Percentiles rank a stretch among this genome's conserved stretches.
These are phyloP conservation scores for Didymellaceae sp. DNA, from an alignment of 2,329 filamentous ascomycete species.

Conservation along the genomic window DNA sequence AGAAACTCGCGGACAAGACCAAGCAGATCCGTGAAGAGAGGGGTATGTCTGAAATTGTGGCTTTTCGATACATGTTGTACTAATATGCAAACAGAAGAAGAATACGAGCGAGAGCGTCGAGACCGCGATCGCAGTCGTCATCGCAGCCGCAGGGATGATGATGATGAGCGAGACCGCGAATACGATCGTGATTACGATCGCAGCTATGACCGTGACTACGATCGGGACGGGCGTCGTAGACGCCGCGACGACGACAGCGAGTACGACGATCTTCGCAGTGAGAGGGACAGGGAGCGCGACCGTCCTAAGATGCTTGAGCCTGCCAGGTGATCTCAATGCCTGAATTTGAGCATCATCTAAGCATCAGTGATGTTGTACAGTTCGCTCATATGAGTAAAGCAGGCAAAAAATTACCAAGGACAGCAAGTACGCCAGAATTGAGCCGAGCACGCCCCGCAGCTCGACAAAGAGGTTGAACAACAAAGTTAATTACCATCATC, in stretches of 20 bases:
- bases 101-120: slow-evolving; percentile 40
- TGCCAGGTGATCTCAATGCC: slow-evolving; percentile 36
- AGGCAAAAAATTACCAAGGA: neutral
- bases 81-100: slow-evolving; percentile 37
- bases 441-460: neutral
- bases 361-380: neutral
- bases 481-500: neutral
- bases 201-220: slow-evolving; percentile 29
- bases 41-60: slow-evolving; percentile 17
- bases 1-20: slow-evolving; percentile 82
- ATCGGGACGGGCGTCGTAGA: neutral
- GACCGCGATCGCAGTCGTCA: slow-evolving; percentile 37
- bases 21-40: slow-evolving; percentile 71
- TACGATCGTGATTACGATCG: slow-evolving; percentile 36
- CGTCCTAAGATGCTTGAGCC: slow-evolving; percentile 38
- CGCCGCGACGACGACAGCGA: slow-evolving; percentile 29
- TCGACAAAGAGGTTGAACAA: neutral
- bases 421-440: neutral
- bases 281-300: slow-evolving; percentile 29
- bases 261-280: slow-evolving; percentile 30
- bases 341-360: slow-evolving; percentile 6
- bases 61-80: neutral
- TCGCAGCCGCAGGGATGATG: slow-evolving; percentile 40
- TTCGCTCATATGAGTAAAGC: slow-evolving; percentile 2
- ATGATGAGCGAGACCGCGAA: slow-evolving; percentile 31